These are phyloP conservation scores for Amaranthus palmeri DNA, from an alignment of 148 eudicot species.

Conservation along the genomic window DNA sequence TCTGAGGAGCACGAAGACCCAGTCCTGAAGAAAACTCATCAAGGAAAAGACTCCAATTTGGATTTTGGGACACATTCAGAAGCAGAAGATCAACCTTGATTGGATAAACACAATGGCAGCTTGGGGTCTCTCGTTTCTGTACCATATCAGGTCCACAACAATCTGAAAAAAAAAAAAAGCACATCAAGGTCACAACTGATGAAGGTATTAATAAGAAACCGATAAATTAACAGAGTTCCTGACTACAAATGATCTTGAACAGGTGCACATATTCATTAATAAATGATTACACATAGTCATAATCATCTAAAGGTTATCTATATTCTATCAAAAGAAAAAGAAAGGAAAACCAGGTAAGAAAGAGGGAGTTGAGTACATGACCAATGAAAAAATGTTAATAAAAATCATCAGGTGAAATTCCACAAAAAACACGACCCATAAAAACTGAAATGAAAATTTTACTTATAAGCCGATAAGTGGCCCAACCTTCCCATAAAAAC, in stretches of 20 bases:
- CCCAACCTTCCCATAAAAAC: no score
- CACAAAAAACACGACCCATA: neutral
- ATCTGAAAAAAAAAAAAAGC: conserved; percentile 39
- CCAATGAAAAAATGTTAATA: neutral
- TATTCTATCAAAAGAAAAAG: neutral
- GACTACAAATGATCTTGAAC: neutral
- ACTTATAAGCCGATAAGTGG: no score
- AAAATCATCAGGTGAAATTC: neutral
- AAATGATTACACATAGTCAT: neutral
- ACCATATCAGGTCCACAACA: conserved; percentile 92
- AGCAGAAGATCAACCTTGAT: conserved; percentile 86
- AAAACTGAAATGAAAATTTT: no score
- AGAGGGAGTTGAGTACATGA: neutral
- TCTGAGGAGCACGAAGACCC: conserved; percentile 63
- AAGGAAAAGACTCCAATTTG: conserved; percentile 71
- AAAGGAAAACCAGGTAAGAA: neutral
- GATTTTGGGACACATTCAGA: conserved; percentile 62
- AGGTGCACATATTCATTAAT: neutral
- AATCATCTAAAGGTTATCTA: neutral
- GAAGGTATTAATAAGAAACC: neutral
- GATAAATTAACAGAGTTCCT: neutral
- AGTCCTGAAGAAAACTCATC: conserved; percentile 67
- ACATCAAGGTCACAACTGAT: conserved; percentile 7
- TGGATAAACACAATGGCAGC: conserved; percentile 90
- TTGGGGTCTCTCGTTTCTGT: conserved; percentile 59